Base-by-base conservation (phyloP, 768 basidiomycete genomes). In the Podaxis pistillaris region DNA sequence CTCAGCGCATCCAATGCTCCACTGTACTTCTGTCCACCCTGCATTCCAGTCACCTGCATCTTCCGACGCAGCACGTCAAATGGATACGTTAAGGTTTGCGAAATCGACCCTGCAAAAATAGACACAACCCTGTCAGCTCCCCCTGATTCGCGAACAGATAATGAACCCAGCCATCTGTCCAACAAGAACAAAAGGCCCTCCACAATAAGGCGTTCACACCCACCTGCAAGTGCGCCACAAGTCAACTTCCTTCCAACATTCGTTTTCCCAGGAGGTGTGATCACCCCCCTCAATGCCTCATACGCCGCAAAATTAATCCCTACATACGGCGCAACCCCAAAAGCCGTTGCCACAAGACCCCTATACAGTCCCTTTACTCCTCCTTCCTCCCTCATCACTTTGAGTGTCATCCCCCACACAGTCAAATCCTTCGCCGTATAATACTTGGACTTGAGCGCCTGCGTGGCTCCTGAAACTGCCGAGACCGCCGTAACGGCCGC, bases 251-350 rank as follows among this genome's bases (percentile, higher is more conserved):
- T 79, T 54, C 79, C 67, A 49, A 87, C 78, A 57, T 75, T 86
- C 67, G 71, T 86, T 78, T 91, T 88, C 40, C 89, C 93, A 3
- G 92, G 93, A n/a, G 90, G 91, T 28, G 89, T 94, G 65, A 93
- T 79, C 50, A 87, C 67, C 2, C 89, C 87, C 58, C 90, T 83
- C 71, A 93, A 71, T 52, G 88, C 82, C 74, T 98, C 96, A 70
- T 98, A 98, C 30, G 93, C 80, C n/a, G 94, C 91, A 73, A 97
- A 97, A 73, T 97, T 97, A 72, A 96, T 89, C 12, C 93, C 87
- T 22, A 91, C 88, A 66, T 91, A 91, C 3, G 96, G 96, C 15
- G 95, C 95, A 44, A 97, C 93, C 2, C 96, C 94, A 58, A 91
- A 79, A 2, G 92, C 89, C 0, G 94, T 97, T 12, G 94, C 86